These are phyloP conservation scores for Prunus davidiana DNA, from an alignment of 306 rosid species.

Conservation along the genomic window DNA sequence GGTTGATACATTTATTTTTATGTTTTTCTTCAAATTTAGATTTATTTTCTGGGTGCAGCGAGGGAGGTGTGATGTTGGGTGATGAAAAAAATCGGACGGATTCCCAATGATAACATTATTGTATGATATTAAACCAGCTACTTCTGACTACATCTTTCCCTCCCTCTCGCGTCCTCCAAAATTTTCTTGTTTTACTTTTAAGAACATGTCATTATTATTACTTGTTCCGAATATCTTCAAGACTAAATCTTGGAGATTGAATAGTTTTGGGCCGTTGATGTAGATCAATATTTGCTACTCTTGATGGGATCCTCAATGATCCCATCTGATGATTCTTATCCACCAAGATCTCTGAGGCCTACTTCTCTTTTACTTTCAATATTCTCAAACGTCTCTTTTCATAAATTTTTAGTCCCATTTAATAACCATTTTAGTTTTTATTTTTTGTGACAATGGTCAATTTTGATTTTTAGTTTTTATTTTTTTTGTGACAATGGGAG, in stretches of 20 bases:
- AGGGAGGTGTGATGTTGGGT: not conserved
- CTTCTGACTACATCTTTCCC: conserved; percentile 9
- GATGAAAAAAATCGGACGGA: conserved; percentile 14
- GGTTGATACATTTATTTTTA: conserved; percentile 7
- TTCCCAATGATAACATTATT: conserved; percentile 18
- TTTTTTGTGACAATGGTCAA: no score
- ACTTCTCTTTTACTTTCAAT: not conserved
- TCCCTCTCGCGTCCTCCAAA: not conserved
- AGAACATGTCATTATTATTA: no score
- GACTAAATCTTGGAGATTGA: not conserved
- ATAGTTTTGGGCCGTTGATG: conserved; percentile 10
- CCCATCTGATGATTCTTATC: conserved; percentile 18
- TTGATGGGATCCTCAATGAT: conserved; percentile 1
- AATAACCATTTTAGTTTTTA: no score
- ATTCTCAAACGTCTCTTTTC: not conserved
- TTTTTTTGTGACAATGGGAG: no score
- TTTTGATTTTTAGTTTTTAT: no score
- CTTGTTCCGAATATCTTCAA: no score
- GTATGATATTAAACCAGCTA: conserved; percentile 20
- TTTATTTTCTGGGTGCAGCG: not conserved
- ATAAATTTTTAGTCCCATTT: no score
- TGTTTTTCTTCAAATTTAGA: not conserved
- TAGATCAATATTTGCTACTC: conserved; percentile 15
- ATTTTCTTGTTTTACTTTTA: no score
- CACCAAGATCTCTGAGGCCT: conserved; percentile 28